Evolutionary conservation across 305 asterid genomes (phyloP), one percentile per base, ranked within the genome.

Genomic region (Galium porrigens): DNA sequence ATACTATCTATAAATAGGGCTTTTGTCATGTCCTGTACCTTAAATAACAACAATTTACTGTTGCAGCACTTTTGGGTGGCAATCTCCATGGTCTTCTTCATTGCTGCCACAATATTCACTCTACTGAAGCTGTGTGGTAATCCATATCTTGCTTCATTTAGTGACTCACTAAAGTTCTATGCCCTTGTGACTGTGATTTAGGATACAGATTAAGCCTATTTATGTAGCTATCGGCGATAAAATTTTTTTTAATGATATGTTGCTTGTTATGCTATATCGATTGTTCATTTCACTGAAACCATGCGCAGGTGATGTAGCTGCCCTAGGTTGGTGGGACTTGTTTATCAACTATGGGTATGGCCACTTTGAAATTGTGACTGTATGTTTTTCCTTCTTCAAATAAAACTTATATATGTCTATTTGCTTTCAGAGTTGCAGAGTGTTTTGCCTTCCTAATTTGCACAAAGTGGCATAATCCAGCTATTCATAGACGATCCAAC

Each of bases 311-410:
- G 95, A 89, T 82, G 95, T 87, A 8, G 94, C 80, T 66, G 94
- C 96, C 78, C 94, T 92, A 70, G 95, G 99, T 66, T 92, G 99
- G 99, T 92, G 97, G 99, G 99, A 89, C 82, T 82, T 92, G 58
- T 92, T 89, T 67, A 85, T 89, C 76, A 92, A 87, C 78, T 92
- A 84, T 60, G 95, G 99, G 99, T 92, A 83, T 63, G 49, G 46
- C 55, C 58, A 15, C 63, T 68, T 17, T 0, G 6, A 18, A 32
- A 25, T 39, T 52, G 27, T 54, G n/a, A 20, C 33, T 48, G 34
- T 12, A 10, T 58, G 18, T 65, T 61, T 66, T 52, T 34, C 54
- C 46, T 33, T 29, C 68, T 48, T 15, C 22, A 25, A 25, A 30
- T 32, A 51, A 36, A 49, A 48, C 65, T 66, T 74, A 63, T 64